Conservation (phyloP, 768 basidiomycete genomes). For the Pleurotus cornucopiae region DNA sequence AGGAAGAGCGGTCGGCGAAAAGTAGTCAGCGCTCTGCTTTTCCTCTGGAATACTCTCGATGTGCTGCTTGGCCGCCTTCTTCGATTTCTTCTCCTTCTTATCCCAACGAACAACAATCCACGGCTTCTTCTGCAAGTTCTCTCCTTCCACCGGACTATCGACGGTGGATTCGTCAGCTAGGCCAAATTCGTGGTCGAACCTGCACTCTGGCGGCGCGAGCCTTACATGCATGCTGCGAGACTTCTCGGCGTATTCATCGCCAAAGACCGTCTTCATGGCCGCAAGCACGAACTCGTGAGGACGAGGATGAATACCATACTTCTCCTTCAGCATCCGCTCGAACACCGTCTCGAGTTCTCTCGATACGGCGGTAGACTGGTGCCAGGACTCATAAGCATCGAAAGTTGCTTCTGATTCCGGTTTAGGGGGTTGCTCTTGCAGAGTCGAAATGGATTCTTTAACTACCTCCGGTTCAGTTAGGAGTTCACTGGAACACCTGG, state of each 20-base stretch:
- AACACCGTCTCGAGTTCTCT: conserved; percentile 55
- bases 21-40: background rate
- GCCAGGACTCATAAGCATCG: conserved; percentile 30
- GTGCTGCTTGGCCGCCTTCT: conserved; percentile 21
- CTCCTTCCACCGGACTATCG: conserved; percentile 17
- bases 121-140: conserved; percentile 17
- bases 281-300: conserved; percentile 48
- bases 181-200: conserved; percentile 20
- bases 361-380: conserved; percentile 31
- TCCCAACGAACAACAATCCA: conserved; percentile 36
- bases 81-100: conserved; percentile 25
- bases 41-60: conserved; percentile 11
- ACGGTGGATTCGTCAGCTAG: conserved; percentile 22
- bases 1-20: background rate
- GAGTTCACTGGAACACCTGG: too few relatives aligned
- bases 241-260: conserved; percentile 38
- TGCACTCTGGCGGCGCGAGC: conserved; percentile 43
- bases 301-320: conserved; percentile 47
- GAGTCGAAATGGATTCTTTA: too few relatives aligned
- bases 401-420: background rate
- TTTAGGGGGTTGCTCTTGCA: background rate
- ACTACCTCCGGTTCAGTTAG: too few relatives aligned
- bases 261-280: conserved; percentile 47
- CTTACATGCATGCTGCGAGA: conserved; percentile 48
- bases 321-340: conserved; percentile 49